phyloP scores from a whole-genome alignment of 2,329 filamentous ascomycete species.

The Beauveria sp. region DNA sequence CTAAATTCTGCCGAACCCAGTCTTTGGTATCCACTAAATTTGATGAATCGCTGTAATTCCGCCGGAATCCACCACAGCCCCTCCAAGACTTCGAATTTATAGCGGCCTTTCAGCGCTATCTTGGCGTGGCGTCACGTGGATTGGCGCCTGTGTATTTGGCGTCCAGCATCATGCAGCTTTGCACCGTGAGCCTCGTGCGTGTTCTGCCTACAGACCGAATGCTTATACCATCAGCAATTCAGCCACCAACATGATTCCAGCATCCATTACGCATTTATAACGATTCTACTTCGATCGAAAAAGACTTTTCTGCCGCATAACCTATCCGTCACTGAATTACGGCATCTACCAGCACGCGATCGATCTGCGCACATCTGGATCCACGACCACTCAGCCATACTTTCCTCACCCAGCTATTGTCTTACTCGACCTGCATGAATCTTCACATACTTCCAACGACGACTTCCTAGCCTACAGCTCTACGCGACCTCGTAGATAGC shows the following conservation, averaged over 20 bases:
- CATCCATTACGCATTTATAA: background rate
- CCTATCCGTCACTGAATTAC: background rate
- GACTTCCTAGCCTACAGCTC: background rate
- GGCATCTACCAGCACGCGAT: background rate
- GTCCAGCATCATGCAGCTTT: background rate
- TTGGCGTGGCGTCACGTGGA: background rate
- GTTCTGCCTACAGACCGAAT: background rate
- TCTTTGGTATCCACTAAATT: background rate
- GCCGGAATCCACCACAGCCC: background rate
- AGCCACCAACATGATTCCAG: background rate
- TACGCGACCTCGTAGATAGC: constrained; percentile 13
- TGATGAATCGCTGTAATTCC: background rate
- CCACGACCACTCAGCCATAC: background rate
- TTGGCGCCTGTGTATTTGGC: background rate
- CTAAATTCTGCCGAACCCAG: background rate
- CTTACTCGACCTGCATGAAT: background rate
- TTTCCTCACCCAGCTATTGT: background rate
- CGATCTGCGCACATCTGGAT: background rate
- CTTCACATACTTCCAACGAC: background rate
- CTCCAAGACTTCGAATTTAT: background rate
- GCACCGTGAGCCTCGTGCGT: background rate
- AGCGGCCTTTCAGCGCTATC: background rate
- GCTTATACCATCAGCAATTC: background rate
- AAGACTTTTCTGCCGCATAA: background rate
- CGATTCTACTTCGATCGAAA: background rate